Evolutionary conservation across 2,329 filamentous ascomycete species (phyloP).

Genomic region (Lasiodiplodia citricola): DNA sequence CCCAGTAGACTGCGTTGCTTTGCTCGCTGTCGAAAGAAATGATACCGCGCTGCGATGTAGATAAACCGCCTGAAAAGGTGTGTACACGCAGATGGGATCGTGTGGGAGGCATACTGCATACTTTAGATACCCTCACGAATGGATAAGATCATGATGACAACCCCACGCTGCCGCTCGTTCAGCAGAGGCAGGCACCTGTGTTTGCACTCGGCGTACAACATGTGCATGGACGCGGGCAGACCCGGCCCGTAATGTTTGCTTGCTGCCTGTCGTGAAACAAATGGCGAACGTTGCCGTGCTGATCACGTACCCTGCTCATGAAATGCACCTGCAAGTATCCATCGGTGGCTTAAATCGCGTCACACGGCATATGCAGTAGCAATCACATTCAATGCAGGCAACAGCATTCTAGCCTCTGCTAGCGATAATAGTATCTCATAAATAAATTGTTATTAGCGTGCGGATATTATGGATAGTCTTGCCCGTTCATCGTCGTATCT

Average conservation of each 20-base stretch:
- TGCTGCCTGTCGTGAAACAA: background rate
- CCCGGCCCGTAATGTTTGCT: background rate
- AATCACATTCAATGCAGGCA: background rate
- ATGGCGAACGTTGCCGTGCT: background rate
- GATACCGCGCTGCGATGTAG: conserved; percentile 12
- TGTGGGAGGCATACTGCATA: conserved; percentile 24
- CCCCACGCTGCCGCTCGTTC: background rate
- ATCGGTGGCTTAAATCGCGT: background rate
- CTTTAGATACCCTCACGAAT: conserved; percentile 27
- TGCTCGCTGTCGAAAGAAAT: background rate
- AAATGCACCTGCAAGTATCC: background rate
- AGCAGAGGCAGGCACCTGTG: background rate
- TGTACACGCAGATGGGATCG: conserved; percentile 18
- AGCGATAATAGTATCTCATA: background rate
- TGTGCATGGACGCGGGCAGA: background rate
- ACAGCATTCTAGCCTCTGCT: background rate
- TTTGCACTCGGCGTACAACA: background rate
- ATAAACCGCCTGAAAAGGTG: conserved; percentile 1
- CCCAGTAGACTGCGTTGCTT: conserved; percentile 64
- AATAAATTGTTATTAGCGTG: no score
- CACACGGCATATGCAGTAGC: background rate
- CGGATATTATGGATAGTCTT: no score
- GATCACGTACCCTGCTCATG: background rate
- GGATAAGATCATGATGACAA: conserved; percentile 19
- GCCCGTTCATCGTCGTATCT: no score